Evolutionary conservation across 352 stramenopile genomes (phyloP).

Genomic region (Phytopythium cucurbitacearum): DNA sequence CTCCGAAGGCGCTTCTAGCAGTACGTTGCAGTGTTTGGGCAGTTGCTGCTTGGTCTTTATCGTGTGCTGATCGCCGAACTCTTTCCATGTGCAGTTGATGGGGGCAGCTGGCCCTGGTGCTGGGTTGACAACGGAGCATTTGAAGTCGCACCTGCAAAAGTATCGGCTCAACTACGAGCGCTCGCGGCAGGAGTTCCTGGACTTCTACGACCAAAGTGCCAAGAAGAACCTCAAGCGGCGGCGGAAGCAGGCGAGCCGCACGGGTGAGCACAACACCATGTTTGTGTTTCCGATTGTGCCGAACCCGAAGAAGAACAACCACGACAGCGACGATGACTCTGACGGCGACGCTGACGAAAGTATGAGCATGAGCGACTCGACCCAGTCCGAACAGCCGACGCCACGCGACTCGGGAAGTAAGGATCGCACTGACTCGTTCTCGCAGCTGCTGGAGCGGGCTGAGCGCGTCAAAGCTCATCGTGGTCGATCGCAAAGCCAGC

Average conservation of each 20-base stretch:
- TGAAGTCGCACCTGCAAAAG: conserved; percentile 88
- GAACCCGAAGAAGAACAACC: conserved; percentile 34
- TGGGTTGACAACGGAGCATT: conserved; percentile 79
- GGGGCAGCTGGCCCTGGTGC: conserved; percentile 39
- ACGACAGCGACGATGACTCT: conserved; percentile 30
- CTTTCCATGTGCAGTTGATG: conserved; percentile 51
- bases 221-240: conserved; percentile 56
- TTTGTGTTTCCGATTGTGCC: conserved; percentile 78
- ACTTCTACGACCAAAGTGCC: conserved; percentile 80
- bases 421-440: conserved; percentile 2
- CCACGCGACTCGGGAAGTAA: conserved; percentile 1
- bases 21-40: conserved; percentile 21
- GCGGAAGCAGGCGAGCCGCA: conserved; percentile 30
- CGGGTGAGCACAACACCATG: conserved; percentile 59
- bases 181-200: conserved; percentile 80
- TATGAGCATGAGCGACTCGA: conserved; percentile 10
- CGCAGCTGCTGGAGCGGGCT: neutral
- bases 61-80: conserved; percentile 8
- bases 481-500: neutral
- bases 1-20: conserved; percentile 72
- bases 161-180: conserved; percentile 87
- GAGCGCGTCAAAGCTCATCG: neutral
- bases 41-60: conserved; percentile 2
- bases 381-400: conserved; percentile 5
- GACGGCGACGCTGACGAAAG: conserved; percentile 24